A percentile compares a stretch with the other conserved stretches of the same genome.
Evolutionary conservation across 495 filamentous ascomycete genomes (phyloP).

Genomic region (Podospora didyma): DNA sequence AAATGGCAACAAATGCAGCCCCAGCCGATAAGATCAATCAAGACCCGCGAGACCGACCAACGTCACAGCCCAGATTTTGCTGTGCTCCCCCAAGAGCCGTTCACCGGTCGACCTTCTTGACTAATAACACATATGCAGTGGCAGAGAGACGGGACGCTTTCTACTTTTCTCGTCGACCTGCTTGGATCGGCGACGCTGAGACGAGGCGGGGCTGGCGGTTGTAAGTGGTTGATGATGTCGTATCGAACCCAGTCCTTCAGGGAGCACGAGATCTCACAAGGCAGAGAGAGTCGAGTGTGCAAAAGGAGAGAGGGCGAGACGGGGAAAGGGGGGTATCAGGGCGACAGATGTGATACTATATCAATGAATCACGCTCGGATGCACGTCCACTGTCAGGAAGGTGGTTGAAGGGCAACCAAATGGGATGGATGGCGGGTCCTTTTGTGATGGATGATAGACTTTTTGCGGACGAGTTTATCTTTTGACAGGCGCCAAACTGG

Average conservation of each 20-base stretch:
- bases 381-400: background rate
- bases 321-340: too few relatives aligned
- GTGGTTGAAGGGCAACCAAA: background rate
- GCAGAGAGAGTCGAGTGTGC: too few relatives aligned
- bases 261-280: too few relatives aligned
- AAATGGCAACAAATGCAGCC: background rate
- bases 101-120: background rate
- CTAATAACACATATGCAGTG: background rate
- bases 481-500: constrained; percentile 6
- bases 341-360: too few relatives aligned
- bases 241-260: background rate
- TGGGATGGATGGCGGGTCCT: constrained; percentile 1
- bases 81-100: background rate
- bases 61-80: background rate
- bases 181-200: background rate
- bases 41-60: background rate
- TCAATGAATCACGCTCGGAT: background rate
- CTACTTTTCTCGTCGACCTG: background rate
- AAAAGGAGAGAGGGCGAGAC: too few relatives aligned
- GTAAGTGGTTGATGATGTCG: background rate
- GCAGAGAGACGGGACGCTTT: background rate
- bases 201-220: background rate
- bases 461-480: constrained; percentile 1
- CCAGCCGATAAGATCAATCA: background rate
- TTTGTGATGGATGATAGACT: constrained; percentile 1